Evolutionary conservation across 768 basidiomycete species (phyloP), one percentile per base, ranked within the genome.

Genomic region (Phaeolepiota aurea): DNA sequence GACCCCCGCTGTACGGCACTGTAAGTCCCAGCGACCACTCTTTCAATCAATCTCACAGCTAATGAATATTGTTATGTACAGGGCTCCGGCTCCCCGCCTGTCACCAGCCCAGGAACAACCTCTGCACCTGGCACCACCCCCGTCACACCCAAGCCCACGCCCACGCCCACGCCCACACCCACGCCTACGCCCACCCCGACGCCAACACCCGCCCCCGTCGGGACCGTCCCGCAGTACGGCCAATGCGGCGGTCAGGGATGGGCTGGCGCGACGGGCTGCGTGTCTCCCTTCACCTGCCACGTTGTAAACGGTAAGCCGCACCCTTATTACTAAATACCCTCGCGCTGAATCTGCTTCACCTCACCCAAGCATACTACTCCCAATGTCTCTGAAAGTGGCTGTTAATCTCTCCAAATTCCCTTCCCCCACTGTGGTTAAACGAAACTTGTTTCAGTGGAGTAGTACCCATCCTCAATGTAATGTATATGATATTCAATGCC

Each of bases 1-100:
- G 68, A 16, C 68, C 69, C 14, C 62, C 69, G 32, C 65, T 76
- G 14, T 76, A 72, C 54, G 69, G 64, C 19, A 57, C n/a, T n/a
- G n/a, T n/a, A n/a, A n/a, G n/a, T n/a, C n/a, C n/a, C n/a, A n/a
- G 28, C 28, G 28, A 10, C 14, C 14, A 10, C 14, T 31, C 10
- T 9, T 31, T 31, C 28, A 10, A 10, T 10, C 14, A 31, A 31
- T 9, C 28, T 31, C 14, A 14, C 9, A 31, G 9, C 28, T 14
- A 31, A 10, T 31, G 14, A 31, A 10, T 14, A 31, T 10, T 31
- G 28, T 31, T 10, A 9, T 31, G 28, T 14, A 31, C 28, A 31
- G 28, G 28, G 28, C 14, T 31, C 28, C 10, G 9, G 10, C 14
- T 31, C 28, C 14, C 28, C 28, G 28, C 9, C 10, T 31, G 10